A percentile compares a stretch with the other conserved stretches of the same genome.
Evolutionary conservation across 305 asterid genomes (phyloP).

Genomic region (Plantago rigida): DNA sequence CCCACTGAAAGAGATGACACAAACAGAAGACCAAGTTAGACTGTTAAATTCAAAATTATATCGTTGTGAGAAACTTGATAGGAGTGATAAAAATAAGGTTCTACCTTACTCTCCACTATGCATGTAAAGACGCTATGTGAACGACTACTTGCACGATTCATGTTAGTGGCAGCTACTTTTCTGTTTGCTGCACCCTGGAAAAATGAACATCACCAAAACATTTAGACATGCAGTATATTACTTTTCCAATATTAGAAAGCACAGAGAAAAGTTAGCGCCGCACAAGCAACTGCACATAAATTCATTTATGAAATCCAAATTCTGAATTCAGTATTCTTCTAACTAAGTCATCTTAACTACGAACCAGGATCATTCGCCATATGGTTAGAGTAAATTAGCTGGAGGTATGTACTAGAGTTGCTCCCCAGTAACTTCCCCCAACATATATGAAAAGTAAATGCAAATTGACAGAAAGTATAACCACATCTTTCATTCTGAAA

Average conservation of each 20-base stretch:
- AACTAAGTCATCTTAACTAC: not conserved
- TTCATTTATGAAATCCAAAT: constrained; percentile 1
- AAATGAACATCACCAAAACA: constrained; percentile 19
- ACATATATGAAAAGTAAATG: no score
- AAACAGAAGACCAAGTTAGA: constrained; percentile 15
- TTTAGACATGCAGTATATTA: not conserved
- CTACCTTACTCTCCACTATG: constrained; percentile 82
- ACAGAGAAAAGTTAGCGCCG: not conserved
- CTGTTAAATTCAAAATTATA: constrained; percentile 19
- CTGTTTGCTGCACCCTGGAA: constrained; percentile 87
- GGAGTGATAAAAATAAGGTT: constrained; percentile 13
- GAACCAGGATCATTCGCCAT: no score
- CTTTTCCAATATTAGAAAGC: no score
- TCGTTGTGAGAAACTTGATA: constrained; percentile 8
- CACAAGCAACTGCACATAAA: no score
- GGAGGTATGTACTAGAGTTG: no score
- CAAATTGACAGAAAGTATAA: no score
- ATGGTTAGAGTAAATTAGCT: no score
- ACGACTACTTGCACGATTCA: constrained; percentile 97
- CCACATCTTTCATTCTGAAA: no score
- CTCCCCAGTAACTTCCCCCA: no score
- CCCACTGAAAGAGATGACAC: constrained; percentile 53
- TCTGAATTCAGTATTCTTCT: constrained; percentile 7
- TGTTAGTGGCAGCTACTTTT: constrained; percentile 95
- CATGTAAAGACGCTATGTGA: constrained; percentile 98